These are phyloP conservation scores for Aspergillus brunneoviolaceus DNA, from an alignment of 2,329 filamentous ascomycete species.

Conservation along the genomic window DNA sequence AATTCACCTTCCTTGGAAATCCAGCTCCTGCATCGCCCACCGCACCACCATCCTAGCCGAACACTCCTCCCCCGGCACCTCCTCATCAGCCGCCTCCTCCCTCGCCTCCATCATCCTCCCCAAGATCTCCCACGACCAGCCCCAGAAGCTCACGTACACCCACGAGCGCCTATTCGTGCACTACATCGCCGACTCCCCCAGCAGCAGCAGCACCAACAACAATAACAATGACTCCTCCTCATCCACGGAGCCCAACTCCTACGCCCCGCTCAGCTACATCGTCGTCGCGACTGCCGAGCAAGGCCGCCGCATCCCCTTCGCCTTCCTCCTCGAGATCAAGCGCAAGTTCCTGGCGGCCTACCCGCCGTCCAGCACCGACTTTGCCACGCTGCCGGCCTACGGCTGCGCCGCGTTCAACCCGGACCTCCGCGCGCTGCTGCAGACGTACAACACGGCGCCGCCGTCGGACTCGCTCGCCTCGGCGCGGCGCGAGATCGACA, in stretches of 20 bases:
- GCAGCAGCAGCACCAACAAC: slow-evolving; percentile 48
- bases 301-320: slow-evolving; percentile 86
- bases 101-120: slow-evolving; percentile 93
- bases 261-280: slow-evolving; percentile 85
- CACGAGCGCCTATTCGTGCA: slow-evolving; percentile 92
- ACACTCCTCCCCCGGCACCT: slow-evolving; percentile 82
- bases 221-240: slow-evolving; percentile 29
- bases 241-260: slow-evolving; percentile 53
- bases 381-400: slow-evolving; percentile 77
- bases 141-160: slow-evolving; percentile 91
- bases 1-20: background rate
- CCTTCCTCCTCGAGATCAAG: slow-evolving; percentile 87
- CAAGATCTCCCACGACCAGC: slow-evolving; percentile 77
- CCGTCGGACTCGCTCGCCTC: slow-evolving; percentile 78
- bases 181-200: slow-evolving; percentile 84
- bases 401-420: slow-evolving; percentile 85
- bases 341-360: slow-evolving; percentile 78
- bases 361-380: slow-evolving; percentile 66
- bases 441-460: slow-evolving; percentile 77
- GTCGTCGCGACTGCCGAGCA: slow-evolving; percentile 80
- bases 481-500: slow-evolving; percentile 87
- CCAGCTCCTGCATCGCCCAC: slow-evolving; percentile 88
- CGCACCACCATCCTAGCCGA: slow-evolving; percentile 90
- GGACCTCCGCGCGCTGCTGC: slow-evolving; percentile 73
- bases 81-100: slow-evolving; percentile 79